These are phyloP conservation scores for Clonostachys rhizophaga DNA, from an alignment of 2,329 filamentous ascomycete species.

Conservation along the genomic window DNA sequence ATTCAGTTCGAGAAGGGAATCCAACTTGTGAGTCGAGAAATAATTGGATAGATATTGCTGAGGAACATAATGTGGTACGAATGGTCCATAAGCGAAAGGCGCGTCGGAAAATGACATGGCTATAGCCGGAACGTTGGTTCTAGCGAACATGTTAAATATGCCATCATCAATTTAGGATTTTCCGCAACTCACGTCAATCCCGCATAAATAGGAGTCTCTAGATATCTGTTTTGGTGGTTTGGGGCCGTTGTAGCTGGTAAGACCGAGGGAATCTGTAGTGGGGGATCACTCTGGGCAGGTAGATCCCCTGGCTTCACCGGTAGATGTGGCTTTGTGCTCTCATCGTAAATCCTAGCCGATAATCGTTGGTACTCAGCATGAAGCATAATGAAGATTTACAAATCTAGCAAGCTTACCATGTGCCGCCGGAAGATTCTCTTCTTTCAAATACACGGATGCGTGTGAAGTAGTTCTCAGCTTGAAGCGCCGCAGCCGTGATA, in stretches of 20 bases:
- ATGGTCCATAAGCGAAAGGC: conserved; percentile 49
- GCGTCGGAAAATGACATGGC: conserved; percentile 52
- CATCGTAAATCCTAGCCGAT: conserved; percentile 44
- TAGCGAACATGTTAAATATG: conserved; percentile 13
- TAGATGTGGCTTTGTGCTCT: conserved; percentile 24
- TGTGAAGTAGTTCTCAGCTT: conserved; percentile 24
- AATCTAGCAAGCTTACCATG: conserved; percentile 24
- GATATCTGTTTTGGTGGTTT: conserved; percentile 36
- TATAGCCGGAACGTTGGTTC: conserved; percentile 52
- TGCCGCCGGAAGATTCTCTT: conserved; percentile 35
- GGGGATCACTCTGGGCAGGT: conserved; percentile 38
- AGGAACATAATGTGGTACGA: conserved; percentile 48
- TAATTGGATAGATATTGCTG: conserved; percentile 53
- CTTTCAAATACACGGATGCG: conserved; percentile 28
- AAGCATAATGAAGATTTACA: neutral
- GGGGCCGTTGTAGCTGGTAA: conserved; percentile 33
- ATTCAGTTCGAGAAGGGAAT: conserved; percentile 38
- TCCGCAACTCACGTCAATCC: conserved; percentile 34
- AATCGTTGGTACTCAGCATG: neutral
- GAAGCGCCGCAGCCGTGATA: conserved; percentile 17
- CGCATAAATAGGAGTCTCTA: conserved; percentile 44
- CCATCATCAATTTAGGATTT: no score
- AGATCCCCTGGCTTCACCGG: conserved; percentile 33
- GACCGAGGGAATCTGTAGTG: conserved; percentile 32
- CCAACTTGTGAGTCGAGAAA: conserved; percentile 42